Evolutionary conservation across 345 rosid species (phyloP).

Genomic region (Zanthoxylum bungeanum): DNA sequence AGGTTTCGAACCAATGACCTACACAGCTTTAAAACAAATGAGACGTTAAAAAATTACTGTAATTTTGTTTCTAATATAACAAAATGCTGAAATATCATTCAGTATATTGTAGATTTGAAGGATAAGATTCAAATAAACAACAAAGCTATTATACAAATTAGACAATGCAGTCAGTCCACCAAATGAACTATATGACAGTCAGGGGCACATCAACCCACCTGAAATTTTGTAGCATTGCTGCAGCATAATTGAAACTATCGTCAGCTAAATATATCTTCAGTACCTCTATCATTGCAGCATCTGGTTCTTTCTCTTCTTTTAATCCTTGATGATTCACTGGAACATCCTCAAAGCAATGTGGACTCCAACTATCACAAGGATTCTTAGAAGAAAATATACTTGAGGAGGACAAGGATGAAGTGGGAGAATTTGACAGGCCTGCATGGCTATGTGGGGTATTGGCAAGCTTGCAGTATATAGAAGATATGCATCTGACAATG

Average conservation of each 20-base stretch:
- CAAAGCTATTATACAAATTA: not conserved
- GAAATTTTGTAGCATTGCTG: conserved; percentile 60
- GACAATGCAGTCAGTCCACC: not conserved
- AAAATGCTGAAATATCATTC: not conserved
- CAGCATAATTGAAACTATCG: conserved; percentile 55
- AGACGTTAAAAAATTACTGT: conserved; percentile 3
- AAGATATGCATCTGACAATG: conserved; percentile 73
- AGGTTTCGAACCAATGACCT: conserved; percentile 72
- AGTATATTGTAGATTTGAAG: not conserved
- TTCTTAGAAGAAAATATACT: conserved; percentile 70
- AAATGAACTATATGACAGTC: not conserved
- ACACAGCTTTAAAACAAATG: conserved; percentile 18
- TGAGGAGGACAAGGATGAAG: conserved; percentile 67
- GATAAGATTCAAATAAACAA: conserved; percentile 1
- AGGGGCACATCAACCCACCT: conserved; percentile 41
- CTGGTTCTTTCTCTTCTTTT: conserved; percentile 45
- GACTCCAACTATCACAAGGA: conserved; percentile 59
- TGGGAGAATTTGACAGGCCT: conserved; percentile 54
- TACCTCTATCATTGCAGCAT: conserved; percentile 47
- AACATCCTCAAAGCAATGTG: conserved; percentile 44
- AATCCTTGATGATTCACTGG: conserved; percentile 26
- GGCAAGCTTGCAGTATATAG: conserved; percentile 72
- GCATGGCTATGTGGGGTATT: conserved; percentile 28
- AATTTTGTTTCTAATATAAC: not conserved
- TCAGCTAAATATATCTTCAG: conserved; percentile 55